Percentiles rank a stretch among this genome's conserved stretches.
Conservation (phyloP, 2,329 filamentous ascomycete species). For the Beauveria bassiana region DNA sequence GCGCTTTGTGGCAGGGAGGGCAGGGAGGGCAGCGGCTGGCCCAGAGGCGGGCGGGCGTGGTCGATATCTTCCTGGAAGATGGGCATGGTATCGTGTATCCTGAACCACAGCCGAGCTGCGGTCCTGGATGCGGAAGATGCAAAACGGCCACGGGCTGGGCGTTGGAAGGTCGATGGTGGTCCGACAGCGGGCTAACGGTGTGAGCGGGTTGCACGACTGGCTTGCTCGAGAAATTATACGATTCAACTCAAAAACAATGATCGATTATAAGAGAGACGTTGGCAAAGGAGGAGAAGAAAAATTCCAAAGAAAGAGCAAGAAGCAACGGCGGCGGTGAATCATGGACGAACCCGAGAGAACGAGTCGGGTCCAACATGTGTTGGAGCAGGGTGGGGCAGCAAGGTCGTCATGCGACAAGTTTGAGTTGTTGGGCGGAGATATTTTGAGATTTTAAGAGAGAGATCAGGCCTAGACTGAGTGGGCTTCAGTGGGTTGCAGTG, state of each 20-base stretch:
- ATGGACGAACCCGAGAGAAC: neutral
- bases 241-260: too few relatives aligned
- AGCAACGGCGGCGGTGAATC: conserved; percentile 6
- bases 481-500: neutral
- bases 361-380: neutral
- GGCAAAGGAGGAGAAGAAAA: neutral
- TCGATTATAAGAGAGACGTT: neutral
- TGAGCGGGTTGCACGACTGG: neutral
- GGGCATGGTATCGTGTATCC: conserved; percentile 38
- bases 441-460: neutral
- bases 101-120: conserved; percentile 28
- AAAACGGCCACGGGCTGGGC: conserved; percentile 11
- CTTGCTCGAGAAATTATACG: too few relatives aligned
- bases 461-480: neutral
- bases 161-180: neutral
- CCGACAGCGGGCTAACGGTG: neutral
- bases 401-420: conserved; percentile 11
- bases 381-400: conserved; percentile 6
- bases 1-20: conserved; percentile 12
- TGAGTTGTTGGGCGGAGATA: neutral
- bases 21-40: conserved; percentile 18
- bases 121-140: conserved; percentile 11
- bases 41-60: conserved; percentile 20
- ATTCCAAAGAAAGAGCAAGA: neutral
- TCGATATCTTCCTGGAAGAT: conserved; percentile 49